phyloP scores from a whole-genome alignment of 2,329 filamentous ascomycete genomes.

The Berkeleyomyces rouxiae region DNA sequence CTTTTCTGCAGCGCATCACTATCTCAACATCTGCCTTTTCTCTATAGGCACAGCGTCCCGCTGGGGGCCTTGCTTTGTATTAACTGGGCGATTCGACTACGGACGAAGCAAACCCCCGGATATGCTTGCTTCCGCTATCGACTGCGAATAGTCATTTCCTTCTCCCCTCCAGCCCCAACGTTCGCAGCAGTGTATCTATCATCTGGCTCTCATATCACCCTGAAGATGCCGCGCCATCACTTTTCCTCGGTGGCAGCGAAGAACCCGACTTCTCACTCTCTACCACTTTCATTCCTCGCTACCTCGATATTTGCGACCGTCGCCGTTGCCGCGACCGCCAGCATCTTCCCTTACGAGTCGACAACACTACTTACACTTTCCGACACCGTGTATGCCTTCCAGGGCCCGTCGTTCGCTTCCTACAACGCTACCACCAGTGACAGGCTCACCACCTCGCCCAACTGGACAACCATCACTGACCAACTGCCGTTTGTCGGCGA shows the following conservation, averaged over 20 bases:
- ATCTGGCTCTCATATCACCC: background rate
- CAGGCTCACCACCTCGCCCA: conserved; percentile 31
- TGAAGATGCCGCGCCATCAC: conserved; percentile 2
- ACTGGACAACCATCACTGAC: conserved; percentile 35
- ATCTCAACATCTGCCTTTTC: background rate
- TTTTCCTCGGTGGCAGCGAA: background rate
- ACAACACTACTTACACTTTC: conserved; percentile 9
- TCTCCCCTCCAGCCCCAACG: background rate
- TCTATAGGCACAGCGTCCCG: background rate
- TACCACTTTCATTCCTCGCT: background rate
- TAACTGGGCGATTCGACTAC: background rate
- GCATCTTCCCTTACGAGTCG: conserved; percentile 7
- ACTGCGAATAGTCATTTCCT: background rate
- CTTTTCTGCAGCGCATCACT: background rate
- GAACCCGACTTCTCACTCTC: background rate
- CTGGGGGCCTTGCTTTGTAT: background rate
- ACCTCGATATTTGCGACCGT: background rate
- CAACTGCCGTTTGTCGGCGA: conserved; percentile 45
- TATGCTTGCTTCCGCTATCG: conserved; percentile 1
- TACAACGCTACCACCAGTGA: conserved; percentile 44
- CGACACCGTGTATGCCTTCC: conserved; percentile 53
- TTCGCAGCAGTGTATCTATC: background rate
- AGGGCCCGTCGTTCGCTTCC: conserved; percentile 23
- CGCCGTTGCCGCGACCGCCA: conserved; percentile 2
- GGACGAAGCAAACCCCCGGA: background rate